Base-by-base conservation (phyloP, 2,329 filamentous ascomycete species). In the Neurospora sp. region DNA sequence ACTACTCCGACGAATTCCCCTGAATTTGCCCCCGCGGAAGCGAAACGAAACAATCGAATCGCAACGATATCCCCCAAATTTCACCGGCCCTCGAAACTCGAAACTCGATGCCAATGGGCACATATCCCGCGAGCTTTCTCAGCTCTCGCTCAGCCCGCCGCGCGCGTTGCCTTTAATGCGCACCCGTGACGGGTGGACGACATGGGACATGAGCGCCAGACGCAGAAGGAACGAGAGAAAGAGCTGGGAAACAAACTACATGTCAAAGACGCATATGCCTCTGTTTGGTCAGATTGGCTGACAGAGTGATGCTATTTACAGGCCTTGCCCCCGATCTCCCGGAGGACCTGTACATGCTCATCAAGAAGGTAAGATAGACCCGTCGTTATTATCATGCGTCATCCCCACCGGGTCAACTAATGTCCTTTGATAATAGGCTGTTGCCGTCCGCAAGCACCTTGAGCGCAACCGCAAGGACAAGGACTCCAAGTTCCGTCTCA, bases 401-500 rank as follows among this genome's bases (percentile, higher is more conserved):
- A 62, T 62, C 11, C 19, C 43, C 28, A n/a, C 52, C 13, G 1
- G 13, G 7, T 36, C 58, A 46, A 52, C 73, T 78, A 76, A 76
- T 67, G 43, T 52, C 70, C 66, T 23, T 28, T 43, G 19, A 52
- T 36, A 9, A 66, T 73, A 96, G 93, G 94, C 94, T 79, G 94
- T 97, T 79, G 91, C 94, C 82, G 96, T 99, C 87, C 95, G 96
- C 87, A 99, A 99, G 93, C 96, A 99, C 87, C 93, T 99, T 78
- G 93, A 97, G 90, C 93, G 93, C 86, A 99, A 99, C 91, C 95
- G 96, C 86, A 99, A 99, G 91, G 96, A 99, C 90, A 97, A 93
- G 89, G 96, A 99, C 89, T 93, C 91, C 89, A 99, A 99, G 90
- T 99, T 99, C 93, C 95, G 96, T 82, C 93, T 99, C 77, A 99